Percentiles rank a stretch among this genome's conserved stretches.
These are phyloP conservation scores for Purpureocillium lavendulum DNA, from an alignment of 2,329 filamentous ascomycete genomes.

Conservation along the genomic window DNA sequence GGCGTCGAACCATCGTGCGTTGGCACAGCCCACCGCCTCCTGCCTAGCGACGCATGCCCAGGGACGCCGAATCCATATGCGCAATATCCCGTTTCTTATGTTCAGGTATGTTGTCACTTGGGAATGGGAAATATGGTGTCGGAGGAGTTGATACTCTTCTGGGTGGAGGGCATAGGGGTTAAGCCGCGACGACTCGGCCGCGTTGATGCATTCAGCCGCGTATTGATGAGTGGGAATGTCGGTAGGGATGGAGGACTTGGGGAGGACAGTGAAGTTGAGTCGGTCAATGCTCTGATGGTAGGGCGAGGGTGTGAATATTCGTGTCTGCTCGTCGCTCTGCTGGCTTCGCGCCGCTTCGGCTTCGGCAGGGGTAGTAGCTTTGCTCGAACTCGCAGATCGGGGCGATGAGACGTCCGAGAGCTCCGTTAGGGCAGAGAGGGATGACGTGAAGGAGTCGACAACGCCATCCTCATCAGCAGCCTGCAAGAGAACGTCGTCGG, in stretches of 20 bases:
- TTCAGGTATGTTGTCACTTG: slow-evolving; percentile 96
- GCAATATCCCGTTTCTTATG: slow-evolving; percentile 86
- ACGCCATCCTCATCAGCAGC: slow-evolving; percentile 11
- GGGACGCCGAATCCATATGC: slow-evolving; percentile 83
- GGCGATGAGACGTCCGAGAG: slow-evolving; percentile 47
- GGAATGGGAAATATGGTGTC: slow-evolving; percentile 72
- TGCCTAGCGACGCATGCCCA: slow-evolving; percentile 71
- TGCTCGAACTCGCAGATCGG: slow-evolving; percentile 49
- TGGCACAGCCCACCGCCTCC: slow-evolving; percentile 86
- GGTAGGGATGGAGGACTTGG: slow-evolving; percentile 76
- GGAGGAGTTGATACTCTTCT: slow-evolving; percentile 73
- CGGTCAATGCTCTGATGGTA: slow-evolving; percentile 23
- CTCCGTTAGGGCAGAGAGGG: slow-evolving; percentile 44
- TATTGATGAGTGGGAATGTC: slow-evolving; percentile 68
- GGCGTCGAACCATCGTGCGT: slow-evolving; percentile 79
- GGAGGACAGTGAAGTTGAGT: slow-evolving; percentile 50
- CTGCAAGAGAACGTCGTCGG: slow-evolving; percentile 10
- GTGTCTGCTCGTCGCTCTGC: slow-evolving; percentile 8
- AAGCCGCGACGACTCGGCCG: slow-evolving; percentile 80
- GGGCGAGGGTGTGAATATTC: slow-evolving; percentile 12
- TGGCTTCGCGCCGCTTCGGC: slow-evolving; percentile 18
- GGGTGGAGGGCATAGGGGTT: slow-evolving; percentile 83
- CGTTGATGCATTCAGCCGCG: slow-evolving; percentile 82
- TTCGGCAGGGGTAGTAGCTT: slow-evolving; percentile 54
- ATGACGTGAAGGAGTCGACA: slow-evolving; percentile 40